Percentiles rank a stretch among this genome's conserved stretches.
phyloP scores from a whole-genome alignment of 148 eudicot species.

The Rhododendron simsii region DNA sequence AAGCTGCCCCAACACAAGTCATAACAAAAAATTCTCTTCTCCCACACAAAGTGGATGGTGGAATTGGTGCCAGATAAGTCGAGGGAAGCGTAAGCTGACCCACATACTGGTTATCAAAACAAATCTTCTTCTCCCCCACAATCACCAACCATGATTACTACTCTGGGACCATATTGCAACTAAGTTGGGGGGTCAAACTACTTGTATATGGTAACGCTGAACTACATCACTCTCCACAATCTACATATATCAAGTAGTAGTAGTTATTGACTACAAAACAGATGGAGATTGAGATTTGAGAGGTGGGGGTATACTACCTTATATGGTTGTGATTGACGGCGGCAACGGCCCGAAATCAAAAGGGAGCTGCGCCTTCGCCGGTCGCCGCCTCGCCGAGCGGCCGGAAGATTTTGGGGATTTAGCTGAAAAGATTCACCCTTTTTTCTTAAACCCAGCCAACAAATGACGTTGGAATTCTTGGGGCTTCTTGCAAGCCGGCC shows the following conservation, averaged over 20 bases:
- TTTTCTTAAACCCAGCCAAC: background rate
- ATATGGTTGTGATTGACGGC: background rate
- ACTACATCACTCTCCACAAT: background rate
- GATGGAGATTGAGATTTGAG: background rate
- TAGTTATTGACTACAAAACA: background rate
- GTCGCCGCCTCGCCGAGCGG: background rate
- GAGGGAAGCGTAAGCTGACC: background rate
- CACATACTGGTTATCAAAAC: background rate
- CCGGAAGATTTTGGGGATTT: background rate
- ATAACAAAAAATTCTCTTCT: background rate
- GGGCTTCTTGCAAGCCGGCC: no score
- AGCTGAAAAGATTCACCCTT: background rate
- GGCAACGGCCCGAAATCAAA: background rate
- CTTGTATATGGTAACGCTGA: background rate
- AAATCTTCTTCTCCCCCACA: background rate
- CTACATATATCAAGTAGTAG: background rate
- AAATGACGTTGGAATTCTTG: no score
- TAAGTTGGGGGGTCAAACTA: background rate
- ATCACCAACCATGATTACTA: background rate
- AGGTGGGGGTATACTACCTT: background rate
- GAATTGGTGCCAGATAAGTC: background rate
- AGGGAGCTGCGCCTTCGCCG: background rate
- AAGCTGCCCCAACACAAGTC: background rate
- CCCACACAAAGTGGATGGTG: background rate
- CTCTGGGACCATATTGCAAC: background rate